These are phyloP conservation scores for Tremella mesenterica DNA, from an alignment of 768 basidiomycete genomes.

Conservation along the genomic window DNA sequence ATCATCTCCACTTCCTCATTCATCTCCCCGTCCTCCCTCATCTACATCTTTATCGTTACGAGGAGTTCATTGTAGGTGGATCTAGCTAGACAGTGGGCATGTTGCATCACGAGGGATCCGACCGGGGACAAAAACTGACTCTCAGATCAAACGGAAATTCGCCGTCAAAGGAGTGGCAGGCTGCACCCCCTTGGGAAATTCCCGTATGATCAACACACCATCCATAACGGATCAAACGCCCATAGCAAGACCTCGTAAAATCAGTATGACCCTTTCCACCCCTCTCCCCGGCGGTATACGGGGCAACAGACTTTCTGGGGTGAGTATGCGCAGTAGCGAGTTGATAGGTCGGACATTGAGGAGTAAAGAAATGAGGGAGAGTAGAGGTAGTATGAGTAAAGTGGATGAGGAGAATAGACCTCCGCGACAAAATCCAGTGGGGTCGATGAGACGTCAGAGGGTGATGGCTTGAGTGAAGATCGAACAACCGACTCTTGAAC, in stretches of 20 bases:
- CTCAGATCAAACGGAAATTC: slow-evolving; percentile 41
- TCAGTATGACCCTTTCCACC: slow-evolving; percentile 16
- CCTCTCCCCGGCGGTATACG: slow-evolving; percentile 1
- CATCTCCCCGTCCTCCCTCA: neutral
- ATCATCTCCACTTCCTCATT: no score
- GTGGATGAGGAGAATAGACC: slow-evolving; percentile 11
- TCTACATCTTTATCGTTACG: no score
- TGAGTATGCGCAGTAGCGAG: no score
- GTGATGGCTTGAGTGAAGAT: neutral
- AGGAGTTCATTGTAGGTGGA: no score
- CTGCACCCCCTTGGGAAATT: slow-evolving; percentile 16
- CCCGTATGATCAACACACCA: neutral
- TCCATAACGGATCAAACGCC: neutral
- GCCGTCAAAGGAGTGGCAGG: slow-evolving; percentile 37
- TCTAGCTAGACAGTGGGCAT: no score
- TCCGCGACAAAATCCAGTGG: neutral
- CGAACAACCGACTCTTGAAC: neutral
- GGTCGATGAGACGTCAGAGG: neutral
- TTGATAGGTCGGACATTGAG: neutral
- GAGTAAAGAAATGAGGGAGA: neutral
- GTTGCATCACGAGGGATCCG: no score
- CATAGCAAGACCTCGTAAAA: neutral
- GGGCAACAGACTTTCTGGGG: no score
- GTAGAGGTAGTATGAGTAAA: neutral
- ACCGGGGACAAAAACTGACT: neutral